A percentile compares a stretch with the other conserved stretches of the same genome.
Conservation (phyloP, 2,329 filamentous ascomycete species). For the Aschersonia sp. region DNA sequence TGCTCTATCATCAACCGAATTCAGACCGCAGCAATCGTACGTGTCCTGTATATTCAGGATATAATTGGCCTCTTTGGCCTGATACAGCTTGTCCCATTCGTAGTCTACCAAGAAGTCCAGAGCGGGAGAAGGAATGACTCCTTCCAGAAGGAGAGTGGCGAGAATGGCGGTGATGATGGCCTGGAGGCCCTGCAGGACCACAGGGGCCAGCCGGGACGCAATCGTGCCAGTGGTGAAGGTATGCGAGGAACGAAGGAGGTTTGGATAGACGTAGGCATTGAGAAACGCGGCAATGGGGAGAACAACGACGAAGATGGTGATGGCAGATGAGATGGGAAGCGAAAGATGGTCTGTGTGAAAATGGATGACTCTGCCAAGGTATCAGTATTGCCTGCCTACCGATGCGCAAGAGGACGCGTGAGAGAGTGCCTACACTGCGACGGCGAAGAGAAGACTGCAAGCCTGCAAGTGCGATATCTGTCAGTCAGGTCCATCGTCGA, state of each 20-base stretch:
- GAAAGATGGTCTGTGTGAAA: conserved; percentile 22
- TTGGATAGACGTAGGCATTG: conserved; percentile 21
- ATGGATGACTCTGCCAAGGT: conserved; percentile 20
- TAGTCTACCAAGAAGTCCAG: conserved; percentile 39
- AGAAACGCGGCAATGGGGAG: conserved; percentile 24
- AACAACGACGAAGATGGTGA: conserved; percentile 22
- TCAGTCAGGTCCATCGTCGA: background rate
- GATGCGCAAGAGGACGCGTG: background rate
- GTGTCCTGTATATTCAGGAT: conserved; percentile 50
- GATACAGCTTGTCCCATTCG: conserved; percentile 41
- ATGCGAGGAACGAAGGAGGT: conserved; percentile 12
- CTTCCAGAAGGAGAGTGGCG: conserved; percentile 26
- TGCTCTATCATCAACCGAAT: conserved; percentile 39
- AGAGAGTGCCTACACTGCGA: conserved; percentile 14
- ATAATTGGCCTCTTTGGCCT: conserved; percentile 28
- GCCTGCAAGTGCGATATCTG: conserved; percentile 7
- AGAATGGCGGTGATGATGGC: conserved; percentile 26
- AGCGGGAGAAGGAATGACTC: conserved; percentile 15
- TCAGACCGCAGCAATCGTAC: conserved; percentile 53
- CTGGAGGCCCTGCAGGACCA: conserved; percentile 26
- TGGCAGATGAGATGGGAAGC: conserved; percentile 20
- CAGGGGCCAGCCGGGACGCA: conserved; percentile 9
- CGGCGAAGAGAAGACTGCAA: conserved; percentile 14
- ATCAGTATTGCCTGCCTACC: background rate
- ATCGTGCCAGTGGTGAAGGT: conserved; percentile 11